Evolutionary conservation across 108 stramenopile genomes (phyloP).

Genomic region (Bacterosira constricta): DNA sequence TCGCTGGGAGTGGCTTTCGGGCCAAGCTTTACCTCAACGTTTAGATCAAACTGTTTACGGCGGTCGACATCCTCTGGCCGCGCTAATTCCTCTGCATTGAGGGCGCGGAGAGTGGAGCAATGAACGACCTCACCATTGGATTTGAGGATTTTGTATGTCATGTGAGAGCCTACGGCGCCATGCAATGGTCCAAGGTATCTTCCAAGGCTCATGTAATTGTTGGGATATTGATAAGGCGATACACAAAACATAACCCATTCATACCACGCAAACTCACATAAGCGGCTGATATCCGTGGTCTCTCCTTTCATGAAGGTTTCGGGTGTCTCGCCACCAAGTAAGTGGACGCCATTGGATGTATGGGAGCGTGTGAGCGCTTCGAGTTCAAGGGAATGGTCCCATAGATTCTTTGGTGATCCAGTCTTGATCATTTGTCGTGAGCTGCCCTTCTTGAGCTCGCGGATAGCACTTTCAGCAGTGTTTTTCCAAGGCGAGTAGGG

Average conservation of each 20-base stretch:
- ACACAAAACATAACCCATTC: slow-evolving; percentile 24
- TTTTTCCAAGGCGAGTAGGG: slow-evolving; percentile 29
- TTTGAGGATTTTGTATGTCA: no score
- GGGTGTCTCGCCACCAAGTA: slow-evolving; percentile 22
- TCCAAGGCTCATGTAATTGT: neutral
- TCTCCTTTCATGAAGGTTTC: slow-evolving; percentile 24
- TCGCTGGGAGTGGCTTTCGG: no score
- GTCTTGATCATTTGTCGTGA: neutral
- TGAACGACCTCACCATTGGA: no score
- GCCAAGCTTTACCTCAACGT: no score
- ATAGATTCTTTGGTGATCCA: slow-evolving; percentile 5
- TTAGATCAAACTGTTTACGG: no score
- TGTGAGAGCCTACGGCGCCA: no score
- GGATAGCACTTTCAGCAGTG: slow-evolving; percentile 22
- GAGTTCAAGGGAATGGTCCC: slow-evolving; percentile 32
- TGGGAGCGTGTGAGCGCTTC: slow-evolving; percentile 18
- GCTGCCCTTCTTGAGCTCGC: slow-evolving; percentile 23
- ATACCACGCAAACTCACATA: slow-evolving; percentile 44
- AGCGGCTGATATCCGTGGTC: no score
- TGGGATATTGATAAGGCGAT: neutral
- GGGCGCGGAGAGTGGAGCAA: no score
- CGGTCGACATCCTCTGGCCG: no score
- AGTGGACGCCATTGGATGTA: slow-evolving; percentile 10
- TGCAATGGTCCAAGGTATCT: slow-evolving; percentile 36
- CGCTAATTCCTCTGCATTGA: no score